Evolutionary conservation across 306 rosid genomes (phyloP), one percentile per base, ranked within the genome.

Genomic region (Argentina anserina): DNA sequence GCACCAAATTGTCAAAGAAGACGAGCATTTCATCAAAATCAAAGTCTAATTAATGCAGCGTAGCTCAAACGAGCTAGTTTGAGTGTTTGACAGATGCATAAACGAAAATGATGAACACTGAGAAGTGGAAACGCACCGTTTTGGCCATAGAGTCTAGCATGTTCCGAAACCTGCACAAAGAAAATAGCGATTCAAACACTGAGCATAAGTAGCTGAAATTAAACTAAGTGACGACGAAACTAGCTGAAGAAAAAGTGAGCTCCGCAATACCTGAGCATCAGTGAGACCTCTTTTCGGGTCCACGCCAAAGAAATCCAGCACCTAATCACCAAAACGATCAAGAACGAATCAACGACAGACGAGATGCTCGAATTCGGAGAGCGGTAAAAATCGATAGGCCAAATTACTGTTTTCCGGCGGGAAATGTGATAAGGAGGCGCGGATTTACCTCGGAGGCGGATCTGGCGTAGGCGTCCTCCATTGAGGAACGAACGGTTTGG

Each of bases 381-480:
- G 15, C 11, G 3, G 34, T 2, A 31, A 55, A 46, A 50, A 12
- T 5, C 12, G 43, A 47, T 31, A 1, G 33, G 4, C 12, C 31
- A 14, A 21, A 34, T 59, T 70, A 13, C 47, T 56, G 7, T 59
- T 59, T 21, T 59, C 10, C 65, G 13, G 39, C 40, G 65, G 65
- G 55, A 34, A 20, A 42, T 31, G 68, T 2, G 0, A 36, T 1
- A 8, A 29, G 47, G 36, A 59, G 65, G 45, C 26, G 82, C 29
- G 67, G 67, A 75, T 67, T 59, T 84, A 90, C 98, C 97, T 89
- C 95, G 20, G 84, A 42, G 72, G 87, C 85, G 74, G 98, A 94
- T 89, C 95, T 85, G 85, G 96, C 90, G 76, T 85, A 89, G 67
- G 98, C 97, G 78, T 94, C 91, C 69, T 94, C 98, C 98, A 91